phyloP scores from a whole-genome alignment of 441 rosid species.

The Flueggea neowawraea region DNA sequence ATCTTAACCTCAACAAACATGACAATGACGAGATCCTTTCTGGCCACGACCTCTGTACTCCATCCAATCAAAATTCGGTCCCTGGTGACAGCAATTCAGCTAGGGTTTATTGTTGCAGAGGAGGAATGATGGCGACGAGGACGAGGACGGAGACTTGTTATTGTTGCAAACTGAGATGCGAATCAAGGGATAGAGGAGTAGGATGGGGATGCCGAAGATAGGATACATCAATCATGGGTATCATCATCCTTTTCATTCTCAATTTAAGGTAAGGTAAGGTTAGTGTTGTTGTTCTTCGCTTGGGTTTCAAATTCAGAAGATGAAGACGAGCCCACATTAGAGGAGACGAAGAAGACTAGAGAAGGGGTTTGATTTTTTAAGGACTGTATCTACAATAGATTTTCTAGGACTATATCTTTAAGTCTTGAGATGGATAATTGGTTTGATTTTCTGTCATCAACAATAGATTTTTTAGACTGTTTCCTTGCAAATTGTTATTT shows the following conservation, averaged over 20 bases:
- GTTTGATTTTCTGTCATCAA: no score
- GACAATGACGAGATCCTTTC: conserved; percentile 20
- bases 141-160: conserved; percentile 89
- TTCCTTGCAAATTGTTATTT: no score
- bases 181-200: conserved; percentile 59
- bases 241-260: conserved; percentile 95
- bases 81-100: conserved; percentile 16
- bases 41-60: conserved; percentile 3
- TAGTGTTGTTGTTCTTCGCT: conserved; percentile 56
- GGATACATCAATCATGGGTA: conserved; percentile 87
- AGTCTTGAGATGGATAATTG: no score
- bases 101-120: conserved; percentile 63
- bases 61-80: conserved; percentile 2
- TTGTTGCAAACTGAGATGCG: conserved; percentile 65
- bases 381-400: no score
- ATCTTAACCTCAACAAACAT: conserved; percentile 42
- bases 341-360: no score
- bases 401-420: no score
- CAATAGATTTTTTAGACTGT: no score
- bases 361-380: no score
- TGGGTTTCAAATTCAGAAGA: conserved; percentile 12
- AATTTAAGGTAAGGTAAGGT: conserved; percentile 99
- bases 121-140: conserved; percentile 51
- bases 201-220: conserved; percentile 53
- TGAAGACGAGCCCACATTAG: no score